Base-by-base conservation (phyloP, 768 basidiomycete species). In the Tulasnella sp. region DNA sequence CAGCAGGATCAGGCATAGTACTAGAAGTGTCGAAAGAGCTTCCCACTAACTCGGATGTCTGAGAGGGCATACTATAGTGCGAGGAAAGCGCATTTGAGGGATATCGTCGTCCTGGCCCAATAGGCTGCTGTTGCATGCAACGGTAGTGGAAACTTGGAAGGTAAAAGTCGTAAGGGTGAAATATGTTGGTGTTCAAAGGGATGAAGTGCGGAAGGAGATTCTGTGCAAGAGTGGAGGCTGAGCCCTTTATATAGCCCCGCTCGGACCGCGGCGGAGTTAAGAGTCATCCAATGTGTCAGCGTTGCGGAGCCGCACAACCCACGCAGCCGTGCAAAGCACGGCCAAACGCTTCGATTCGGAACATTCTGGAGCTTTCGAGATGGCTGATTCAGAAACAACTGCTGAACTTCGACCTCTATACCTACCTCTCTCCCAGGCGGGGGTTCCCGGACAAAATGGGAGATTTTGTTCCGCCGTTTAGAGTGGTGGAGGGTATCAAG, bases 261-360 rank as follows among this genome's bases (percentile, higher is more conserved):
- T 54, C 54, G 54, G 54, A 54, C 54, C 54, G 54, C 54, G 54
- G 54, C 54, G 54, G 54, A 54, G 54, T 54, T 54, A 54, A 54
- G 54, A 54, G 54, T 54, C 54, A 54, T 54, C 24, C 24, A 7
- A 24, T 54, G 54, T 54, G 54, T 54, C 54, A 54, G 54, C 54
- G 54, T n/a, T n/a, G 54, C 54, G 54, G 54, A 54, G 54, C 54
- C 54, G 54, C 54, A 54, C 1, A 54, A 54, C 8, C n/a, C 54
- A 24, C 54, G 54, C 54, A n/a, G 54, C 54, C 1, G 54, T 54
- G 54, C 54, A 54, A 14, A n/a, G n/a, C n/a, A n/a, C n/a, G n/a
- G n/a, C n/a, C n/a, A n/a, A 54, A n/a, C 54, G 6, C n/a, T 54
- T 54, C 54, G 54, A 54, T 54, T 24, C 7, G n/a, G 54, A 54